Base-by-base conservation (phyloP, 768 basidiomycete species). In the Hygrocybe coccinea region DNA sequence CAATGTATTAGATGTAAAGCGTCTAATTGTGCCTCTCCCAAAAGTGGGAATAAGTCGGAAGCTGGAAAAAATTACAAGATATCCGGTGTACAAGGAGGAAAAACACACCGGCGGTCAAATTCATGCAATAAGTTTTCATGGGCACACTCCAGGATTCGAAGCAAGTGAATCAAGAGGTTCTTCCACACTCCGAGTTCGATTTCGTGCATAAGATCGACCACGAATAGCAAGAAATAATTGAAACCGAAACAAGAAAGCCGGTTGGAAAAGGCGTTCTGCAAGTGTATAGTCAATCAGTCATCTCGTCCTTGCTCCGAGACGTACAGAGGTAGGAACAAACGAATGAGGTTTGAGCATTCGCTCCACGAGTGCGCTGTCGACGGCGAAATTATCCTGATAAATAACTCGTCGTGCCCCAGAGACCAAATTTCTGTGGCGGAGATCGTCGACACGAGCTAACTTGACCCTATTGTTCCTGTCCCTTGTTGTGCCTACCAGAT, bases 1-100 rank as follows among this genome's bases (percentile, higher is more conserved):
- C 6, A n/a, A 50, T 38, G 2, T 59, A 55, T 73, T 71, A 1
- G 50, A 43, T 8, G 58, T 33, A 50, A 76, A 75, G 1, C 52
- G 35, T 0, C 67, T 51, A 7, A 76, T 76, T 0, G 68, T 63
- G 5, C 49, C 57, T n/a, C 50, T 43, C 2, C 67, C 66, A 54
- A 71, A 71, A 10, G 61, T 64, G 14, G 64, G 56, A 6, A 70
- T 61, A 2, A 37, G 22, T 1, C 62, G 58, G 57, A 58, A 71
- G 17, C 70, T 69, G 24, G 35, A 22, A 35, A 47, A 25, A 5
- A n/a, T 2, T 39, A 37, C 24, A 47, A 35, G 41, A 56, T 44
- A 41, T 41, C 41, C 44, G 33, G 24, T 6, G 17, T 17, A 51
- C 2, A 35, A 7, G 8, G 2, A n/a, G 8, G 34, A 19, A 7